A percentile compares a stretch with the other conserved stretches of the same genome.
Conservation (phyloP, 2,329 filamentous ascomycete genomes). For the Ascosphaera apis region DNA sequence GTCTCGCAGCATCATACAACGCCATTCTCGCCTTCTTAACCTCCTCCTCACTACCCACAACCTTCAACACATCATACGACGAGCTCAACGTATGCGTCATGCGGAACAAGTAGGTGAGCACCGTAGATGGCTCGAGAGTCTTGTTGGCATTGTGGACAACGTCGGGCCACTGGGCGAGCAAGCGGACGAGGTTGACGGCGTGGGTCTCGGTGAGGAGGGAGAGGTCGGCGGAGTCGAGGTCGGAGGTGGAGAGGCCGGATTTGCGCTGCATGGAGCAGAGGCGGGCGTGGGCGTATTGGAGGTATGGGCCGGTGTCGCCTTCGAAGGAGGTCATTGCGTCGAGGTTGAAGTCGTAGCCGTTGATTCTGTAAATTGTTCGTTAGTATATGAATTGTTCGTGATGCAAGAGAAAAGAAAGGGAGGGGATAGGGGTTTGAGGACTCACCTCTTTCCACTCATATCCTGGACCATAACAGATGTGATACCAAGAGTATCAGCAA, state of each 20-base stretch:
- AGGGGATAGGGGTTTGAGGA: conserved; percentile 1
- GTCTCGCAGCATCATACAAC: conserved; percentile 37
- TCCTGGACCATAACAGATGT: conserved; percentile 95
- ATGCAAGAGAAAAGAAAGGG: conserved; percentile 18
- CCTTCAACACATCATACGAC: conserved; percentile 39
- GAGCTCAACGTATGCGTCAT: conserved; percentile 39
- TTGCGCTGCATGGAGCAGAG: conserved; percentile 37
- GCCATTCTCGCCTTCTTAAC: conserved; percentile 36
- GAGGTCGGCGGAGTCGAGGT: conserved; percentile 32
- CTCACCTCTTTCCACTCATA: conserved; percentile 78
- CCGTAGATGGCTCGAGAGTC: conserved; percentile 42
- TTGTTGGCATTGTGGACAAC: conserved; percentile 38
- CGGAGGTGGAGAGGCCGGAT: conserved; percentile 23
- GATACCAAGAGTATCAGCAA: conserved; percentile 76
- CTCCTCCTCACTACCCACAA: conserved; percentile 34
- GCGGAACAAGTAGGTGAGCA: conserved; percentile 45
- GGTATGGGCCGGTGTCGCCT: conserved; percentile 41
- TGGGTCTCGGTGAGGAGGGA: conserved; percentile 38
- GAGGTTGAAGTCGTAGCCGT: conserved; percentile 43
- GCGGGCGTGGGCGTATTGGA: conserved; percentile 40
- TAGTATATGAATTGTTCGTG: conserved; percentile 25
- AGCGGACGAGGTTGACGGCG: conserved; percentile 36
- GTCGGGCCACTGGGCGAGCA: conserved; percentile 42
- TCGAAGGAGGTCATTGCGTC: conserved; percentile 43
- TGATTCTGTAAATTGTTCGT: conserved; percentile 21